Base-by-base conservation (phyloP, 2,329 filamentous ascomycete genomes). In the Beauveria australis region DNA sequence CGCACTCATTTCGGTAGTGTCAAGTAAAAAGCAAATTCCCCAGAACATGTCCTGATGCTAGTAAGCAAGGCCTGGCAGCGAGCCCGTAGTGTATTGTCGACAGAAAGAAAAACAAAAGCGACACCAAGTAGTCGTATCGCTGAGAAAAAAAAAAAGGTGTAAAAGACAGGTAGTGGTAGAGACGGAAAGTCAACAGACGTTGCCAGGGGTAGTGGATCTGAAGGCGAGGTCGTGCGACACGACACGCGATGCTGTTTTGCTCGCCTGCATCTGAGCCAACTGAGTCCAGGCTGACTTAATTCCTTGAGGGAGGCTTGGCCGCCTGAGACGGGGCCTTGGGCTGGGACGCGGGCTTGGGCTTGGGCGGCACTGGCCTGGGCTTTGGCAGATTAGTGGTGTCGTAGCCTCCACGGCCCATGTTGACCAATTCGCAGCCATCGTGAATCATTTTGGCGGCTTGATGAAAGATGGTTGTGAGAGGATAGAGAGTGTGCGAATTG, bases 361-460 rank as follows among this genome's bases (percentile, higher is more conserved):
- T 48, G 55, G 72, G 73, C 30, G 75, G 74, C 9, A 37, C 33
- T 60, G 78, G 41, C 24, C 33, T 37, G 33, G 61, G 79, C 71
- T 81, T 80, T 61, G 74, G 72, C 26, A 80, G 72, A 52, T 78
- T 78, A 26, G 78, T 81, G 64, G 77, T 79, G 65, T 81, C 79
- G 67, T 81, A 81, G 64, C 78, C 79, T 62, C 79, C 79, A 61
- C 79, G 74, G 63, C 77, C 79, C 76, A 80, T 79, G 69, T 80
- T 78, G 71, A 66, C 69, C 54, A 69, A 68, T 62, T 70, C 69
- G 56, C 70, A 69, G 61, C 68, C 69, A 61, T 67, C 64, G 64
- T 71, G 67, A 64, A 74, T 64, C 76, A 78, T 22, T 78, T 64
- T 75, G 68, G 64, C 33, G 63, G 62, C 62, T 61, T 37, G 33